These are phyloP conservation scores for Lojkania enalia DNA, from an alignment of 2,329 filamentous ascomycete genomes.

Conservation along the genomic window DNA sequence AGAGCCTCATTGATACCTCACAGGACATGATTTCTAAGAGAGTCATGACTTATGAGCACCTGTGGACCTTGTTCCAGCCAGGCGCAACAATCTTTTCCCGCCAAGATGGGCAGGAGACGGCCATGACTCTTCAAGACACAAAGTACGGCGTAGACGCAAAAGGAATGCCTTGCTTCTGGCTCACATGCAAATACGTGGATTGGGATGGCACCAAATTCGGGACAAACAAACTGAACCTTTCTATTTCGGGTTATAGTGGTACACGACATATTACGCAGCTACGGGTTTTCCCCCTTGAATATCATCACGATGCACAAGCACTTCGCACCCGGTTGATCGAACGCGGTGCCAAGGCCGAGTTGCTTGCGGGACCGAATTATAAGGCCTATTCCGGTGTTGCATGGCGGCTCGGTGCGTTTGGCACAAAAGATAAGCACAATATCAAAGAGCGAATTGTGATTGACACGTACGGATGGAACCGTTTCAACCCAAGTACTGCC, in stretches of 20 bases:
- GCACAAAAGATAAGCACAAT: conserved; percentile 46
- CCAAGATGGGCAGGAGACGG: conserved; percentile 44
- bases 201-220: conserved; percentile 45
- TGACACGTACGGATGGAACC: conserved; percentile 57
- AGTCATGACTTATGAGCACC: conserved; percentile 48
- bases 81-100: conserved; percentile 32
- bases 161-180: conserved; percentile 43
- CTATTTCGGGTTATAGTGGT: conserved; percentile 40
- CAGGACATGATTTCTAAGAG: conserved; percentile 46
- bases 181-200: conserved; percentile 42
- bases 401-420: conserved; percentile 42
- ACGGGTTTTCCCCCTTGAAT: conserved; percentile 49
- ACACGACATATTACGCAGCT: conserved; percentile 50
- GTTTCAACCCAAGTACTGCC: conserved; percentile 50
- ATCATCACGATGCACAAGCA: conserved; percentile 46
- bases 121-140: conserved; percentile 33
- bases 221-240: conserved; percentile 31
- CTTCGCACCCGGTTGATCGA: conserved; percentile 48
- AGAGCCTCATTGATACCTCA: conserved; percentile 45
- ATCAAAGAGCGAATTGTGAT: conserved; percentile 57
- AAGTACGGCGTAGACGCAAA: conserved; percentile 39
- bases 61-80: conserved; percentile 52
- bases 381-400: conserved; percentile 53
- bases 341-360: conserved; percentile 53
- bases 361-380: conserved; percentile 54